Evolutionary conservation across 78 protist genomes (phyloP), one percentile per base, ranked within the genome.

Genomic region (Cavenderia fasciculata): DNA sequence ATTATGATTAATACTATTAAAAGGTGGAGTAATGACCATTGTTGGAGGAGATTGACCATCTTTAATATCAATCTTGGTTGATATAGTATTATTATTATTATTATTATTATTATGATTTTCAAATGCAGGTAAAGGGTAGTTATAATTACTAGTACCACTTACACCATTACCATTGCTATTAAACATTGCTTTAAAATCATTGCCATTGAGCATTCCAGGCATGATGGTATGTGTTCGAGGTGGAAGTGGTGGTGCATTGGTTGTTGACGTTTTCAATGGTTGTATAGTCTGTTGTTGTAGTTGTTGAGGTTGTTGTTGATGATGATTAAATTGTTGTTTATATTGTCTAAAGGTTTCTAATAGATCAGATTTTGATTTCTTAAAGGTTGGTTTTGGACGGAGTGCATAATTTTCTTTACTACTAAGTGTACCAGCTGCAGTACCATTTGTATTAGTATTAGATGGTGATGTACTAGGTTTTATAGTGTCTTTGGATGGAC

Each of bases 291-390:
- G 11, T 11, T 11, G 11, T 46, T 11, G 11, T 11, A 46, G 11
- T 46, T 46, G 11, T 14, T 14, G 11, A 46, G 8, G 52, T 14
- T 46, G 11, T 46, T 46, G 8, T 11, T 46, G 52, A 46, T 14
- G 11, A 14, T 11, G 11, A 46, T 14, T 11, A 46, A 46, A 62
- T 62, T 62, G 27, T 36, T 36, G 38, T 49, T 71, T 34, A 38
- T 62, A 40, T 11, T 19, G 4, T 14, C 46, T 74, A 11, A 57
- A n/a, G 36, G 65, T 31, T 11, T 34, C 43, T 43, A 36, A 23
- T 6, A 75, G 2, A 61, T 75, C 86, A 6, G 86, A 75, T 46
- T 75, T 75, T 46, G 86, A 75, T 23, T 75, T 75, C 47, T 72
- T 75, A 4, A 75, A 33, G 19, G 6, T 29, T 56, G 82, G 52